phyloP scores from a whole-genome alignment of 257 asterid species.

The Ocimum tenuiflorum region DNA sequence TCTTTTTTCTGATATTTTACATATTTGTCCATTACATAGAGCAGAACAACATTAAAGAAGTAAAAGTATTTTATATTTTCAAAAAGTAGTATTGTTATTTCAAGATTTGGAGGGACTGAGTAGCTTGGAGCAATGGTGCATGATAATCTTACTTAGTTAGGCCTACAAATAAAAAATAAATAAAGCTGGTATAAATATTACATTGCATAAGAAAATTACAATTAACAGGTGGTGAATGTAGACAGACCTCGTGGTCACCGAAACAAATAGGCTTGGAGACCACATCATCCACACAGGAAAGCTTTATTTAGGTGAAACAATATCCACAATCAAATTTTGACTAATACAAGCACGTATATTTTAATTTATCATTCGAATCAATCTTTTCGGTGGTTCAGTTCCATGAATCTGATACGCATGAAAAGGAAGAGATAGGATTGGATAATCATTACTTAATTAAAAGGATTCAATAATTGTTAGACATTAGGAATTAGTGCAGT shows the following conservation, averaged over 20 bases:
- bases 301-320: neutral
- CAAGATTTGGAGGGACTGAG: neutral
- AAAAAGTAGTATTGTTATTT: neutral
- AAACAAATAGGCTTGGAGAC: neutral
- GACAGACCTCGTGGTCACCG: neutral
- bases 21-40: neutral
- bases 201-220: neutral
- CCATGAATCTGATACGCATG: too few relatives aligned
- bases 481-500: too few relatives aligned
- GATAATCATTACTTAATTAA: too few relatives aligned
- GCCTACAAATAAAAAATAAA: neutral
- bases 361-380: neutral
- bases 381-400: neutral
- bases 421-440: too few relatives aligned
- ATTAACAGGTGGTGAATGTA: neutral
- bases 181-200: neutral
- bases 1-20: conserved; percentile 4
- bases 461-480: too few relatives aligned
- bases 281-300: neutral
- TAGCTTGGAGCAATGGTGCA: neutral
- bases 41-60: neutral
- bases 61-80: neutral
- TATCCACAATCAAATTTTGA: neutral
- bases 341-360: neutral
- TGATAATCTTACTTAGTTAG: neutral